phyloP scores from a whole-genome alignment of 768 basidiomycete species.

The Stropharia rugosoannulata region DNA sequence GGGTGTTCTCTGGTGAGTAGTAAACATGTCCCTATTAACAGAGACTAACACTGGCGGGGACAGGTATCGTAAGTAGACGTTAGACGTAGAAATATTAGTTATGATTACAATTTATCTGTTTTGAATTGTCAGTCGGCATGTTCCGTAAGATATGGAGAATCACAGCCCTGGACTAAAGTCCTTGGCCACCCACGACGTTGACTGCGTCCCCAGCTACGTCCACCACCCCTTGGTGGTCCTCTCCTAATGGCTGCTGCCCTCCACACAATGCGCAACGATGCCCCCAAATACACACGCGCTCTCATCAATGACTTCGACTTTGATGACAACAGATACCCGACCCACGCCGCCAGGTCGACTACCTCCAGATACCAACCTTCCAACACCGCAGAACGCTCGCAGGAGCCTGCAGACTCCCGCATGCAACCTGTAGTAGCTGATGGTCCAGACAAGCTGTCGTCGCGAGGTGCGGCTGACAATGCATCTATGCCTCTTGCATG shows the following conservation, averaged over 20 bases:
- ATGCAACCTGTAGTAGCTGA: background rate
- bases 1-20: slow-evolving; percentile 77
- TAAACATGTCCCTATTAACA: background rate
- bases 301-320: slow-evolving; percentile 63
- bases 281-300: slow-evolving; percentile 48
- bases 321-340: slow-evolving; percentile 60
- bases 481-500: slow-evolving; percentile 9
- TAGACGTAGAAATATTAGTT: background rate
- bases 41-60: slow-evolving; percentile 3
- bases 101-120: slow-evolving; percentile 4
- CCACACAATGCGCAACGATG: slow-evolving; percentile 42
- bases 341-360: slow-evolving; percentile 22
- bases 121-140: slow-evolving; percentile 14
- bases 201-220: background rate
- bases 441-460: slow-evolving; percentile 9
- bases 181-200: background rate
- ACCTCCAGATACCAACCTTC: slow-evolving; percentile 13
- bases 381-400: slow-evolving; percentile 15
- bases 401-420: slow-evolving; percentile 13
- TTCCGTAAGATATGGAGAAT: slow-evolving; percentile 12
- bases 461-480: slow-evolving; percentile 3
- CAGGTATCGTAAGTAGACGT: slow-evolving; percentile 56
- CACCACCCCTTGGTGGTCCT: background rate
- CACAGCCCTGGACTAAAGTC: background rate
- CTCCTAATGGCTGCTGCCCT: slow-evolving; percentile 46